A percentile compares a stretch with the other conserved stretches of the same genome.
Conservation (phyloP, 2,329 filamentous ascomycete species). For the Lachnum nothofagi region DNA sequence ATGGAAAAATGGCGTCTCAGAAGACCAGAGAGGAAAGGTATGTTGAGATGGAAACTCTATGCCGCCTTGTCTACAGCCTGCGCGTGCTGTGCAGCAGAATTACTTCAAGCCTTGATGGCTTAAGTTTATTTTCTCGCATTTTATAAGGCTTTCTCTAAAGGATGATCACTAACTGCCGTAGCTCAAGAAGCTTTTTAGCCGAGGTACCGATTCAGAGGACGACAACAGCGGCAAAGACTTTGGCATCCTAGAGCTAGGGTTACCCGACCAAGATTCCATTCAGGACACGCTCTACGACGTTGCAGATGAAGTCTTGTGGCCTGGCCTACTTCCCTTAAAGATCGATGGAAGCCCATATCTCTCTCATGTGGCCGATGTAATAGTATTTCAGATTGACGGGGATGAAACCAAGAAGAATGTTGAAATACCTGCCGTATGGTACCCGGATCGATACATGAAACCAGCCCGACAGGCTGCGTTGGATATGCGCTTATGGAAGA, state of each 20-base stretch:
- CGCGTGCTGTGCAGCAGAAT: no score
- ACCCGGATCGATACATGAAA: conserved; percentile 50
- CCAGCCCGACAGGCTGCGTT: conserved; percentile 42
- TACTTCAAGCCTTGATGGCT: not conserved
- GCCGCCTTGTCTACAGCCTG: no score
- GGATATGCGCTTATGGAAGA: conserved; percentile 36
- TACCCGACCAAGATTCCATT: conserved; percentile 24
- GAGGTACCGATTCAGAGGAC: conserved; percentile 20
- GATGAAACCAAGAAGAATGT: conserved; percentile 41
- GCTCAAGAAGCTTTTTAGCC: conserved; percentile 27
- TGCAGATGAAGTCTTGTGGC: conserved; percentile 31
- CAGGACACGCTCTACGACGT: conserved; percentile 32
- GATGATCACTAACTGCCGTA: not conserved
- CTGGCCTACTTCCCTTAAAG: conserved; percentile 13
- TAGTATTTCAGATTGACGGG: conserved; percentile 43
- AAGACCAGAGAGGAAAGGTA: conserved; percentile 1
- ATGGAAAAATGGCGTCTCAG: conserved; percentile 18
- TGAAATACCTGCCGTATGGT: conserved; percentile 48
- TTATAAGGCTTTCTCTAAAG: not conserved
- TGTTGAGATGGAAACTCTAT: not conserved
- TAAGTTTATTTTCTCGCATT: not conserved
- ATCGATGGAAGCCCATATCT: conserved; percentile 27
- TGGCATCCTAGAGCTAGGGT: conserved; percentile 28
- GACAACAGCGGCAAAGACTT: conserved; percentile 22
- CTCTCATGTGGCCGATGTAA: conserved; percentile 42